Conservation (phyloP, 129 eudicot species). For the Smallanthus sonchifolius region DNA sequence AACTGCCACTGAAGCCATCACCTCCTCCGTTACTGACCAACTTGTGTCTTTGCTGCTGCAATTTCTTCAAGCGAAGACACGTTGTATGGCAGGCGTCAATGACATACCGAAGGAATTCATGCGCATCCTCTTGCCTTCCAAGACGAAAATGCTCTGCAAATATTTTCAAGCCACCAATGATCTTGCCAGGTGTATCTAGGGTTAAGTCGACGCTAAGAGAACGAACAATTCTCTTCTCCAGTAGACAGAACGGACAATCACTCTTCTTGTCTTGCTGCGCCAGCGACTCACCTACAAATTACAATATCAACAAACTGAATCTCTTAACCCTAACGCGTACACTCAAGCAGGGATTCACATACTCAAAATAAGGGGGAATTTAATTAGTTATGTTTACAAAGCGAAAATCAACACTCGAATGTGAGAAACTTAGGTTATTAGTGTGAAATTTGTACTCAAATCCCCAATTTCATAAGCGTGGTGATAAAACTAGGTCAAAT, state of each 20-base stretch:
- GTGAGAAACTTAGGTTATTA: neutral
- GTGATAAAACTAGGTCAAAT: slow-evolving; percentile 17
- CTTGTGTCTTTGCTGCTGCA: slow-evolving; percentile 57
- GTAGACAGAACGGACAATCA: slow-evolving; percentile 88
- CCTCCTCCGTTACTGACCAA: slow-evolving; percentile 34
- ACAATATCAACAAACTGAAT: neutral
- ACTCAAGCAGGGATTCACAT: neutral
- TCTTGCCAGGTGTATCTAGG: slow-evolving; percentile 65
- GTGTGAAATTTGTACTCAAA: neutral
- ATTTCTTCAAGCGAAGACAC: slow-evolving; percentile 78
- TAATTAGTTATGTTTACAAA: neutral
- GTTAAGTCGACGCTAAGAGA: slow-evolving; percentile 55
- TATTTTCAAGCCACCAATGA: slow-evolving; percentile 56
- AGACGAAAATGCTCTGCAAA: slow-evolving; percentile 69
- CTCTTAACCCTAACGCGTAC: neutral
- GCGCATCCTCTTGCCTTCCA: slow-evolving; percentile 99
- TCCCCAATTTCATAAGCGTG: neutral
- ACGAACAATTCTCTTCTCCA: slow-evolving; percentile 74
- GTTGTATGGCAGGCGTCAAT: slow-evolving; percentile 96
- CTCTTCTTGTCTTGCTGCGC: slow-evolving; percentile 61
- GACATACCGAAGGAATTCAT: slow-evolving; percentile 84
- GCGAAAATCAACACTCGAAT: neutral
- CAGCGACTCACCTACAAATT: slow-evolving; percentile 52
- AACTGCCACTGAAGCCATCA: slow-evolving; percentile 35
- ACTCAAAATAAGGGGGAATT: neutral